A percentile compares a stretch with the other conserved stretches of the same genome.
These are phyloP conservation scores for Venturia carpophila DNA, from an alignment of 2,329 filamentous ascomycete genomes.

Conservation along the genomic window DNA sequence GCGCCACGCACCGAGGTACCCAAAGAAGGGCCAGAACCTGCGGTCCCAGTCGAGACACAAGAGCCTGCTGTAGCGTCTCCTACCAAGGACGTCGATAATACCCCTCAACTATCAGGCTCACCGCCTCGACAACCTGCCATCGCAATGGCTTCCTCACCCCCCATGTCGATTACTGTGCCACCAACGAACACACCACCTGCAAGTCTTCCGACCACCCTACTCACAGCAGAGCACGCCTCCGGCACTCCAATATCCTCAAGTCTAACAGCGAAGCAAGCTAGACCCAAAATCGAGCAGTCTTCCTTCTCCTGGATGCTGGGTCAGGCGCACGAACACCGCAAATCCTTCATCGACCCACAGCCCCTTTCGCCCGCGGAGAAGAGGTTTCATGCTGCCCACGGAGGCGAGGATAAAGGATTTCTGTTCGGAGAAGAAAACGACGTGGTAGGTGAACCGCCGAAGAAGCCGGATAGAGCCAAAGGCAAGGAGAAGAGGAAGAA, in stretches of 20 bases:
- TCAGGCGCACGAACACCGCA: conserved; percentile 29
- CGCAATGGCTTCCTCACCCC: background rate
- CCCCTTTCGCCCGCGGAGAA: conserved; percentile 30
- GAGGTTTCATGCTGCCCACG: conserved; percentile 29
- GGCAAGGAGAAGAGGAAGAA: conserved; percentile 12
- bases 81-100: background rate
- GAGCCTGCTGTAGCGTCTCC: background rate
- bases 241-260: conserved; percentile 4
- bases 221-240: conserved; percentile 4
- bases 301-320: conserved; percentile 72
- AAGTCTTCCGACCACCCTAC: background rate
- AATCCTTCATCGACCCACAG: conserved; percentile 15
- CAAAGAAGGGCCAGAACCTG: background rate
- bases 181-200: conserved; percentile 3
- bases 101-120: background rate
- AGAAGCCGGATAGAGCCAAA: background rate
- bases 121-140: background rate
- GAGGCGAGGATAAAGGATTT: conserved; percentile 30
- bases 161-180: conserved; percentile 8
- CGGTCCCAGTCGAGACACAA: background rate
- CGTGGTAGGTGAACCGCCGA: conserved; percentile 21
- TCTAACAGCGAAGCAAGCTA: conserved; percentile 22
- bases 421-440: conserved; percentile 36
- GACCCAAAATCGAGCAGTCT: conserved; percentile 62
- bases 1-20: background rate